Conservation (phyloP, 179 eudicot species). For the Heliamphora pulchella region DNA sequence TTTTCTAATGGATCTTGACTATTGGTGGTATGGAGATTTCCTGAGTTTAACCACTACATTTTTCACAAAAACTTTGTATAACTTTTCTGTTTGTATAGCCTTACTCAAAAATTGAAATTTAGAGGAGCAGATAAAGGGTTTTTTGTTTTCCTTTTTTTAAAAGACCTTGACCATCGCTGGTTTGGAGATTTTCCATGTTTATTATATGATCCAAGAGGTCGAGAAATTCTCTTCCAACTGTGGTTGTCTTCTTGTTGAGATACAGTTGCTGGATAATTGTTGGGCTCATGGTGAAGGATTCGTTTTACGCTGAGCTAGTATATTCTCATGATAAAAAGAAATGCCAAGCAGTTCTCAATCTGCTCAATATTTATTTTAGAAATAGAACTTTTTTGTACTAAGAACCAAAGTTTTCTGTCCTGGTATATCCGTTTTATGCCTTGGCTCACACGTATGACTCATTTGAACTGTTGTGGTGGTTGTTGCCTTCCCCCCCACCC, state of each 20-base stretch:
- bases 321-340: neutral
- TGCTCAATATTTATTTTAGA: neutral
- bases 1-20: no score
- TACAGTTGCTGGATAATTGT: neutral
- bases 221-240: neutral
- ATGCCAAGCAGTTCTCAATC: neutral
- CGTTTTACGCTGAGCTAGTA: neutral
- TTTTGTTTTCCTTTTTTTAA: no score
- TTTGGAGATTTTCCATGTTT: neutral
- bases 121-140: no score
- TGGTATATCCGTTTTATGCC: neutral
- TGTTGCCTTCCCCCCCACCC: no score
- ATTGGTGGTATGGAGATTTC: no score
- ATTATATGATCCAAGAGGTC: neutral
- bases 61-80: no score
- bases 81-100: no score
- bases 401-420: neutral
- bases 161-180: neutral
- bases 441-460: neutral
- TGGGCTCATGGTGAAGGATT: neutral
- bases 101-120: no score
- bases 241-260: neutral
- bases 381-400: no score
- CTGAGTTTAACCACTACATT: no score
- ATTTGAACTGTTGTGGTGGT: neutral